Conservation (phyloP, 768 basidiomycete species). For the Russula compacta region DNA sequence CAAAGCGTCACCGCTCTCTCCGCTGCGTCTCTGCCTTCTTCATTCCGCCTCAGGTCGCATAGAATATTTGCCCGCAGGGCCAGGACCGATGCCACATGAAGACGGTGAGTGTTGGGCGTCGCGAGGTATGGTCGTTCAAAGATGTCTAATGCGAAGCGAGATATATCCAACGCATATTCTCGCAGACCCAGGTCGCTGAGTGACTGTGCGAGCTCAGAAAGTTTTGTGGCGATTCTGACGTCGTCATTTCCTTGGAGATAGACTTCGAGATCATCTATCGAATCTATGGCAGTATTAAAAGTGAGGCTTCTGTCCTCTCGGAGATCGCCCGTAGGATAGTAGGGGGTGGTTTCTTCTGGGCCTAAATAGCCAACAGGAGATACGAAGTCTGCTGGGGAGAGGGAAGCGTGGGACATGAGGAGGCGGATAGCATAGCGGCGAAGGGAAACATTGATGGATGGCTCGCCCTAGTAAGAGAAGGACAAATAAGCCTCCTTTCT, state of each 20-base stretch:
- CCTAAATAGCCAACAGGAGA: constrained; percentile 8
- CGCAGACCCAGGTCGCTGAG: constrained; percentile 9
- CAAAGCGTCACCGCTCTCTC: background rate
- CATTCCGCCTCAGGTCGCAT: background rate
- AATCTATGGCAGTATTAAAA: background rate
- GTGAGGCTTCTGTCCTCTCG: background rate
- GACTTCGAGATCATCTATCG: background rate
- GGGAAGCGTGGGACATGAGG: constrained; percentile 6
- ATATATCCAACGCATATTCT: background rate
- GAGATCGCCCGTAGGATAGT: constrained; percentile 9
- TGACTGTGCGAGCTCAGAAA: constrained; percentile 4
- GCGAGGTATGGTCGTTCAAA: background rate
- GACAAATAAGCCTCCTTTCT: background rate
- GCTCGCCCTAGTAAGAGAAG: background rate
- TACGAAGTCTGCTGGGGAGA: constrained; percentile 2
- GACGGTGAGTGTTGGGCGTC: background rate
- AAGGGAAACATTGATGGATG: background rate
- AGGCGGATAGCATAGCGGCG: constrained; percentile 6
- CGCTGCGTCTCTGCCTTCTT: background rate
- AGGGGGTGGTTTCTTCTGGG: background rate
- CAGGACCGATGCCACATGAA: background rate
- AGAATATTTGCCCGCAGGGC: constrained; percentile 6
- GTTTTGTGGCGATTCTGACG: background rate
- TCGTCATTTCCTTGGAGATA: background rate
- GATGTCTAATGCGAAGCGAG: background rate